Base-by-base conservation (phyloP, 1,284 basidiomycete species). In the Irpex sp. region DNA sequence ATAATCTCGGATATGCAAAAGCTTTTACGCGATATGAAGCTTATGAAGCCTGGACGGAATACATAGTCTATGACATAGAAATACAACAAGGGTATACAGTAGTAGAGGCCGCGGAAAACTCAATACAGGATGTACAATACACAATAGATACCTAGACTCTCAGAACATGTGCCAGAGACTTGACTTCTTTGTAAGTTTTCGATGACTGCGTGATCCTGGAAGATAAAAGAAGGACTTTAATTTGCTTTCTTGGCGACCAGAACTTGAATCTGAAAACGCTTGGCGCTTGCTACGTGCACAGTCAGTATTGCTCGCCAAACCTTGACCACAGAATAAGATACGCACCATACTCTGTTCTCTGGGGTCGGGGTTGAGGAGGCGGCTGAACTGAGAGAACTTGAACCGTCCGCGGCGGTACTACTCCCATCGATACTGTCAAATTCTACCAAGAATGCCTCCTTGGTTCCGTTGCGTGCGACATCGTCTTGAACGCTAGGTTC, bases 101-200 rank as follows among this genome's bases (percentile, higher is more conserved):
- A 59, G 26, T 34, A 26, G 26, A 26, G 26, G 48, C 51, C 51
- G 49, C 34, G 49, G 11, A 37, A 19, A 57, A 48, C 7, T 2
- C 17, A 51, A 21, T 51, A 51, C 49, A 21, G 17, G 49, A 51
- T 4, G 36, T 37, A 60, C 44, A 36, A 15, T 11, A 34, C 17
- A 55, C 26, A n/a, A n/a, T 36, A 31, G 6, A 57, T 38, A 31
- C n/a, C n/a, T n/a, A n/a, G 19, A 60, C 17, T 54, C 26, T 26
- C 26, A 64, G 36, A 67, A 60, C 3, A 64, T 13, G 40, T 65
- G 63, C 66, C 66, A 67, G 9, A 67, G 26, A 49, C 59, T 56
- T 1, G 64, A 64, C 21, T 61, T 60, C 49, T 64, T 67, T 26
- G 61, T 61, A 60, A 65, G 40, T 56, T 62, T 63, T 34, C 66